Evolutionary conservation across 306 rosid species (phyloP).

Genomic region (Lathyrus sativus): DNA sequence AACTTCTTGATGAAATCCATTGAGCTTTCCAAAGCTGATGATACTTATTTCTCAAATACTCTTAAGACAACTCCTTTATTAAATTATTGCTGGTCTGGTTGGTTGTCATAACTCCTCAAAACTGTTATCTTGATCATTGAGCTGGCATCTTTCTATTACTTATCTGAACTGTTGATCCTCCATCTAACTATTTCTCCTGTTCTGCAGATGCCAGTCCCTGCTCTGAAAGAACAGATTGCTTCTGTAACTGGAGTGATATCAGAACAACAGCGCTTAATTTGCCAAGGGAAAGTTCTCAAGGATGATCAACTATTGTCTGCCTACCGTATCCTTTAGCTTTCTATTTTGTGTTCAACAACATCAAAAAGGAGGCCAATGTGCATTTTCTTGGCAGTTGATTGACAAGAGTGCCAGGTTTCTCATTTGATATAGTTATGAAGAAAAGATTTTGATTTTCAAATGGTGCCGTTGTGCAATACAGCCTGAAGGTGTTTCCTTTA

Average conservation of each 20-base stretch:
- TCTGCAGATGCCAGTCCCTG: constrained; percentile 87
- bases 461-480: constrained; percentile 7
- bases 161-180: constrained; percentile 17
- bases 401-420: constrained; percentile 25
- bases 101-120: constrained; percentile 12
- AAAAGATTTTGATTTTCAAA: constrained; percentile 19
- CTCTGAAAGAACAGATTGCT: constrained; percentile 58
- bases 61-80: not conserved
- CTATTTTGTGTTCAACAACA: constrained; percentile 31
- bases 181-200: constrained; percentile 28
- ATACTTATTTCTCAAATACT: not conserved
- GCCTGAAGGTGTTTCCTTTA: constrained; percentile 14
- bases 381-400: constrained; percentile 24
- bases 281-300: constrained; percentile 58
- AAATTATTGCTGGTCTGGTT: not conserved
- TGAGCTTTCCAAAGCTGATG: not conserved
- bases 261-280: constrained; percentile 55
- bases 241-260: constrained; percentile 59
- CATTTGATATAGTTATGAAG: constrained; percentile 19
- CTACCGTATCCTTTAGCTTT: constrained; percentile 55
- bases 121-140: constrained; percentile 31
- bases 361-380: constrained; percentile 1
- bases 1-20: not conserved
- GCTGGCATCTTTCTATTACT: constrained; percentile 22
- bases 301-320: constrained; percentile 63